A percentile compares a stretch with the other conserved stretches of the same genome.
Evolutionary conservation across 2,329 filamentous ascomycete species (phyloP).

Genomic region (Annulohypoxylon truncatum): DNA sequence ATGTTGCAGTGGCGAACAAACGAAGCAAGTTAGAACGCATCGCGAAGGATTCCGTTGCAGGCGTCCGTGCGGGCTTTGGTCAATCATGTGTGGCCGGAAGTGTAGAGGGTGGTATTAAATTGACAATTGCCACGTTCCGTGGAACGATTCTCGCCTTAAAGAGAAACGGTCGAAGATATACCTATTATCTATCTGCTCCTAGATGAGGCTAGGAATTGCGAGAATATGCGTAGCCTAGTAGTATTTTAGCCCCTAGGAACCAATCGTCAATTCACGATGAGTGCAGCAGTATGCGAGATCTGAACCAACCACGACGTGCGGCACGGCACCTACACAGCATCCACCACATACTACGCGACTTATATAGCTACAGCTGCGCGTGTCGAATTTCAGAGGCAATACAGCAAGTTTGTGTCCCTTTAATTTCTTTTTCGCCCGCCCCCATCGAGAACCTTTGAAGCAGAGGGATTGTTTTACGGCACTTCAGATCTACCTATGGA

Average conservation of each 20-base stretch:
- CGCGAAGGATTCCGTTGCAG: slow-evolving; percentile 29
- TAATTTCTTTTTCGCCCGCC: not conserved
- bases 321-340: not conserved
- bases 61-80: not conserved
- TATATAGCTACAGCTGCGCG: not conserved
- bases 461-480: not conserved
- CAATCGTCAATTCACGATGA: not conserved
- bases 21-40: slow-evolving; percentile 13
- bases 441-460: not conserved
- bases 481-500: not conserved
- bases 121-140: slow-evolving; percentile 30
- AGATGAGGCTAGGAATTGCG: slow-evolving; percentile 15
- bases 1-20: not conserved
- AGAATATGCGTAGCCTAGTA: not conserved
- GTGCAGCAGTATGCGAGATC: not conserved
- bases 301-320: not conserved
- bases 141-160: slow-evolving; percentile 19
- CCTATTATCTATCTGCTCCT: slow-evolving; percentile 12
- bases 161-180: slow-evolving; percentile 16
- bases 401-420: not conserved
- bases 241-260: slow-evolving; percentile 7
- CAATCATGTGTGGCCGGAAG: not conserved
- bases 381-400: not conserved
- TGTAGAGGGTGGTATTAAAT: slow-evolving; percentile 20
- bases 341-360: not conserved